Percentiles rank a stretch among this genome's conserved stretches.
Conservation (phyloP, 345 rosid genomes). For the Crucihimalaya himalaica region DNA sequence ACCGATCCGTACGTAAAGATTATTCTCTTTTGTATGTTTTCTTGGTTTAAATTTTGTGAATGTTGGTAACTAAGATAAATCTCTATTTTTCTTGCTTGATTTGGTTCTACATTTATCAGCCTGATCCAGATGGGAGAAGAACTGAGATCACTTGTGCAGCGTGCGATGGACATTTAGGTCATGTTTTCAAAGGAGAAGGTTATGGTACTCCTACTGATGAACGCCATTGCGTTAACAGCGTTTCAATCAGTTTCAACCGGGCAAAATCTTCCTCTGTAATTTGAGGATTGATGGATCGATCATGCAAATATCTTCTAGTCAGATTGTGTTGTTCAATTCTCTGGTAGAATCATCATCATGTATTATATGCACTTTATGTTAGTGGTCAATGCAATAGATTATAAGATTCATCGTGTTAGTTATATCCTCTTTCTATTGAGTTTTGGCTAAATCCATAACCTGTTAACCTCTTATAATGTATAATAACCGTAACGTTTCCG, state of each 20-base stretch:
- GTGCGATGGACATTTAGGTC: slow-evolving; percentile 88
- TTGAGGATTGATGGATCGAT: neutral
- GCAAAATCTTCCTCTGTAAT: neutral
- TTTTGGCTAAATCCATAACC: no score
- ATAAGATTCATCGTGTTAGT: neutral
- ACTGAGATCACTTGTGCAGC: slow-evolving; percentile 84
- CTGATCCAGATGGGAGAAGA: slow-evolving; percentile 83
- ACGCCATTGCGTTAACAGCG: slow-evolving; percentile 85
- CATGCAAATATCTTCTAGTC: neutral
- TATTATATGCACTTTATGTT: neutral
- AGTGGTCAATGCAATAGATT: neutral
- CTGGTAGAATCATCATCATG: neutral
- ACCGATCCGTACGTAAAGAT: slow-evolving; percentile 46
- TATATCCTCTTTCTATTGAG: no score
- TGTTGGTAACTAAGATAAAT: no score
- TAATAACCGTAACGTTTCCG: no score
- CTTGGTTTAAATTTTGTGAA: neutral
- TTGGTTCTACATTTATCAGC: slow-evolving; percentile 48
- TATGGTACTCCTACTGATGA: slow-evolving; percentile 77
- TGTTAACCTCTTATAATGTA: no score
- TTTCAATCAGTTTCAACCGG: slow-evolving; percentile 63
- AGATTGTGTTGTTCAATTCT: neutral
- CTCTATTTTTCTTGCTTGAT: neutral
- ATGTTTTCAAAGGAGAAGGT: slow-evolving; percentile 88
- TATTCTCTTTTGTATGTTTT: neutral